Base-by-base conservation (phyloP, 371 early-diverging fungal genomes). In the Chytridium lagenaria region DNA sequence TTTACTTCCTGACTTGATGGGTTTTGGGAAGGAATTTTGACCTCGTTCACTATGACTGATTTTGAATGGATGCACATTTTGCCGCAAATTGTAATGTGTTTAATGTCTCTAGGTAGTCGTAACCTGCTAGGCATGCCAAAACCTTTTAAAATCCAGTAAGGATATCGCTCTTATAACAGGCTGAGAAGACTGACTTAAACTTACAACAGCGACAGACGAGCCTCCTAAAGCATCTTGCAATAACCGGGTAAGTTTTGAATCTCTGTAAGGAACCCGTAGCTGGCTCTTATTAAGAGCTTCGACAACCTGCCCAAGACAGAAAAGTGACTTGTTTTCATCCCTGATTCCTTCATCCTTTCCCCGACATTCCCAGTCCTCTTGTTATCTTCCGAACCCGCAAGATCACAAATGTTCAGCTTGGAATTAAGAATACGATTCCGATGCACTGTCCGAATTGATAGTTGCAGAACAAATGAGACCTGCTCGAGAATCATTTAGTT, bases 341-440 rank as follows among this genome's bases (percentile, higher is more conserved):
- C 73, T 5, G 76, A 76, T 63, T 82, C 83, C 49, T 70, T 64
- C 61, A 91, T 90, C 68, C 95, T 87, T 38, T 92, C 95, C 15
- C 98, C 99, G 44, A 89, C 90, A 2, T 96, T 95, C 26, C 90
- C 85, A 0, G 99, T 98, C 59, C 92, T 85, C 81, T 98, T 63
- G 33, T 71, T 57, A 33, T 76, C 68, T 39, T 79, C 79, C 1
- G 78, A 76, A 28, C 99, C 99, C 34, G 99, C 99, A 73, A 99
- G 83, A 87, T 99, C 99, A 57, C 99, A 99, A 88, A 99, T 98
- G 79, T 97, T 91, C 71, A 97, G 93, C 81, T 97, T 97, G 50
- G 92, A 91, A n/a, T 85, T 85, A 33, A 91, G 79, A 23, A 50
- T 23, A 26, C 39, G 33, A 15, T 40, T 31, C 30, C 30, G 5